A percentile compares a stretch with the other conserved stretches of the same genome.
These are phyloP conservation scores for Elsinoe perseae DNA, from an alignment of 2,329 filamentous ascomycete species.

Conservation along the genomic window DNA sequence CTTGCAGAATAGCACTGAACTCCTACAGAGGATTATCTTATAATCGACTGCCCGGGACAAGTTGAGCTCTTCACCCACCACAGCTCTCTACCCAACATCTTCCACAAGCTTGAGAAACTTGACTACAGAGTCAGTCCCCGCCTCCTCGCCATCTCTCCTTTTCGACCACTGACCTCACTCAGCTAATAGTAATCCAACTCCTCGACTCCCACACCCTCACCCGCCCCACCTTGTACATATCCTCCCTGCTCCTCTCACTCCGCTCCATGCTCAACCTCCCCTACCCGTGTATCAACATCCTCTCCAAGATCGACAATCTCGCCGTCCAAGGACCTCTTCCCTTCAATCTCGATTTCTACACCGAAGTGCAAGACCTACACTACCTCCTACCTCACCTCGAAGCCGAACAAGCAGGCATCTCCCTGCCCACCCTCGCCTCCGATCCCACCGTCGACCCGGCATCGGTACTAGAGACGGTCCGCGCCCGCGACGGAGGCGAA, in stretches of 20 bases:
- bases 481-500: slow-evolving; percentile 37
- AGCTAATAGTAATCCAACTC: slow-evolving; percentile 90
- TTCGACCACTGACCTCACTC: slow-evolving; percentile 25
- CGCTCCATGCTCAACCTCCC: slow-evolving; percentile 98
- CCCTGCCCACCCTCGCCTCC: slow-evolving; percentile 24
- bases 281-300: slow-evolving; percentile 87
- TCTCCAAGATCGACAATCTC: slow-evolving; percentile 97
- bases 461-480: slow-evolving; percentile 9
- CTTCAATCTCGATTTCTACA: slow-evolving; percentile 96
- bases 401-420: slow-evolving; percentile 56
- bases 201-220: slow-evolving; percentile 92
- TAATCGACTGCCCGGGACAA: slow-evolving; percentile 95
- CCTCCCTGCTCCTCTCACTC: slow-evolving; percentile 83
- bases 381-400: slow-evolving; percentile 77
- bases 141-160: slow-evolving; percentile 13
- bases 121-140: slow-evolving; percentile 70
- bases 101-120: slow-evolving; percentile 80
- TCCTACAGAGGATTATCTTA: slow-evolving; percentile 60
- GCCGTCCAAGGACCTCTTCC: slow-evolving; percentile 62
- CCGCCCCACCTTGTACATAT: slow-evolving; percentile 88
- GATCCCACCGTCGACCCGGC: slow-evolving; percentile 22
- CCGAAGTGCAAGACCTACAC: slow-evolving; percentile 86
- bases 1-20: slow-evolving; percentile 40
- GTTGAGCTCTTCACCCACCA: slow-evolving; percentile 97
- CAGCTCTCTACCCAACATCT: slow-evolving; percentile 81